phyloP scores from a whole-genome alignment of 768 basidiomycete species.

The Serendipita sp. region DNA sequence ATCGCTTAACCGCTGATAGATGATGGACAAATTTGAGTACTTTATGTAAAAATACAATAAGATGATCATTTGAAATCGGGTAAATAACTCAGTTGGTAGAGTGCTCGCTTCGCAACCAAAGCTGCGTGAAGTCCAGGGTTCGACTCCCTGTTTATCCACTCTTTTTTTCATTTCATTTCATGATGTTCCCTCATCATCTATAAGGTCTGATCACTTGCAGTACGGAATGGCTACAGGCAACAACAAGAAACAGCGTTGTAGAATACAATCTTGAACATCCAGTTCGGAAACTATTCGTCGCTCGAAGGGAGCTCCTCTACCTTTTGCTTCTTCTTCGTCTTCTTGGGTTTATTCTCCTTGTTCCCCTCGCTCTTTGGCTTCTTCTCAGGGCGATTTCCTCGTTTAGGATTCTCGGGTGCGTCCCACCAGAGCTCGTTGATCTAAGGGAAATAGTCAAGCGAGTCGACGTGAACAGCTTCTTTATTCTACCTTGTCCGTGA shows the following conservation, averaged over 20 bases:
- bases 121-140: slow-evolving; percentile 10
- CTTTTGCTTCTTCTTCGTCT: background rate
- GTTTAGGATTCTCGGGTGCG: slow-evolving; percentile 2
- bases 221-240: background rate
- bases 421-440: background rate
- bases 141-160: slow-evolving; percentile 8
- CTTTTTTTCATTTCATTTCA: background rate
- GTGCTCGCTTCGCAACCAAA: slow-evolving; percentile 8
- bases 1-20: no score
- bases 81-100: slow-evolving; percentile 10
- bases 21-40: no score
- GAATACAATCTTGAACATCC: background rate
- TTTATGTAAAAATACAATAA: no score
- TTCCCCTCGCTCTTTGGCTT: background rate
- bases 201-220: no score
- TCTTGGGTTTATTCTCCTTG: background rate
- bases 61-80: background rate
- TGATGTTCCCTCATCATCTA: no score
- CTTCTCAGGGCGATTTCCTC: background rate
- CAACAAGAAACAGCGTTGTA: background rate
- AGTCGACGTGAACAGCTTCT: background rate
- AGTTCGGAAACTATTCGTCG: background rate
- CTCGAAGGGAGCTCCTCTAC: background rate
- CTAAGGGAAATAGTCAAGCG: background rate
- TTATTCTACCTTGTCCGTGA: background rate